Evolutionary conservation across 108 stramenopile species (phyloP).

Genomic region (Pseudonitzschia pungens): DNA sequence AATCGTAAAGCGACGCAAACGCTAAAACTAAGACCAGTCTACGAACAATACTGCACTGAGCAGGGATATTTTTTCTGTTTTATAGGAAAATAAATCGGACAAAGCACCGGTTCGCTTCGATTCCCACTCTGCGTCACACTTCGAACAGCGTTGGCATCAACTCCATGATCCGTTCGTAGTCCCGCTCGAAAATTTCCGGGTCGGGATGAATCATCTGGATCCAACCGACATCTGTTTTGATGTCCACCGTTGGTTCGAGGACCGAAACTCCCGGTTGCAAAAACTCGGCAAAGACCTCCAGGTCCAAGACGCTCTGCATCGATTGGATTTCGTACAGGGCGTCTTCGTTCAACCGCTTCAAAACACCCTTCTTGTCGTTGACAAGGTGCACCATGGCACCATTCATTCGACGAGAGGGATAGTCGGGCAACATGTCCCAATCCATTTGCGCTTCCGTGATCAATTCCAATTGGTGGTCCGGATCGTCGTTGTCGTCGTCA

Average conservation of each 20-base stretch:
- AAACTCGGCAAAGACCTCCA: constrained; percentile 72
- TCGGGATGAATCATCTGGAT: constrained; percentile 80
- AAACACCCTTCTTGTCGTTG: constrained; percentile 51
- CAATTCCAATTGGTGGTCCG: constrained; percentile 37
- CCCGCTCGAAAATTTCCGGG: constrained; percentile 47
- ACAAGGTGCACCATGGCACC: constrained; percentile 83
- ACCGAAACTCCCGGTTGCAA: constrained; percentile 44
- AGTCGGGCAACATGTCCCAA: constrained; percentile 60
- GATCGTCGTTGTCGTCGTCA: constrained; percentile 18
- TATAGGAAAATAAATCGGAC: too few species aligned
- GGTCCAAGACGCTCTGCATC: constrained; percentile 66
- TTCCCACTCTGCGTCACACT: too few species aligned
- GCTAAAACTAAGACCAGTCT: too few species aligned
- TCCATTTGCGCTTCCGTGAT: constrained; percentile 36
- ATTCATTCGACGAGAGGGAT: constrained; percentile 51
- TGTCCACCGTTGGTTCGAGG: constrained; percentile 67
- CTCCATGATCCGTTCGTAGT: constrained; percentile 75
- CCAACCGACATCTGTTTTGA: constrained; percentile 83
- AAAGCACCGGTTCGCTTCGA: too few species aligned
- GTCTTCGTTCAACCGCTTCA: constrained; percentile 47
- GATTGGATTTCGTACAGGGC: constrained; percentile 64
- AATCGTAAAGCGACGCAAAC: too few species aligned
- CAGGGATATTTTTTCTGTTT: too few species aligned
- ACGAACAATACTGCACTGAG: too few species aligned
- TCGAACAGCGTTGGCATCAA: constrained; percentile 75